These are phyloP conservation scores for Funneliformis geosporum DNA, from an alignment of 192 early-diverging fungal species.

Conservation along the genomic window DNA sequence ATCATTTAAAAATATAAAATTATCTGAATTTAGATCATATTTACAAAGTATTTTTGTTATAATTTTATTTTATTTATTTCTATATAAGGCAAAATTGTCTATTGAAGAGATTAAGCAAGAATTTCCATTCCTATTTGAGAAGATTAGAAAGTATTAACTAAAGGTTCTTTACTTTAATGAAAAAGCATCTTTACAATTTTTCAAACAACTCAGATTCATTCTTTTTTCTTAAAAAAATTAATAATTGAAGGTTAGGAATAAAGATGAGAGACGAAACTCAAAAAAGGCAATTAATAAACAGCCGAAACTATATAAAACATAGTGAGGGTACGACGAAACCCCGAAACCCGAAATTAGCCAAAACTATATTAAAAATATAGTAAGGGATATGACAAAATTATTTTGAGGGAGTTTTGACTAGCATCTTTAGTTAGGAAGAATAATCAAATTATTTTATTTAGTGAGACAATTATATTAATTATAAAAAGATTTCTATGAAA, in stretches of 20 bases:
- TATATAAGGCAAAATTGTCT: conserved; percentile 50
- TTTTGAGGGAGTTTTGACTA: too few relatives aligned
- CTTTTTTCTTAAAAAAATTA: background rate
- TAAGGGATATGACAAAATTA: too few relatives aligned
- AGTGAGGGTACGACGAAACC: too few relatives aligned
- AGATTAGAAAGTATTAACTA: conserved; percentile 60
- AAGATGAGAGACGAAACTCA: too few relatives aligned
- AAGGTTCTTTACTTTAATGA: conserved; percentile 70
- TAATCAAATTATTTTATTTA: background rate
- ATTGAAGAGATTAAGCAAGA: conserved; percentile 57
- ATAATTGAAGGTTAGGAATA: background rate
- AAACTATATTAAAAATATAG: too few relatives aligned
- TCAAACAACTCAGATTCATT: background rate
- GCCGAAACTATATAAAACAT: too few relatives aligned
- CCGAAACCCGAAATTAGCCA: too few relatives aligned
- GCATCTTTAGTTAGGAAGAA: too few relatives aligned
- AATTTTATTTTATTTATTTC: background rate
- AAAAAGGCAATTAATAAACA: too few relatives aligned
- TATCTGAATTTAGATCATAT: background rate
- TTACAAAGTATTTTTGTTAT: background rate
- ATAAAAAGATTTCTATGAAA: background rate
- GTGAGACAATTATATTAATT: background rate
- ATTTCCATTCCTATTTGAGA: conserved; percentile 60
- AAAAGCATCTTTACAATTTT: conserved; percentile 54
- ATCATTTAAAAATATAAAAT: conserved; percentile 1